phyloP scores from a whole-genome alignment of 1,284 basidiomycete species.

The Pascua sp. region DNA sequence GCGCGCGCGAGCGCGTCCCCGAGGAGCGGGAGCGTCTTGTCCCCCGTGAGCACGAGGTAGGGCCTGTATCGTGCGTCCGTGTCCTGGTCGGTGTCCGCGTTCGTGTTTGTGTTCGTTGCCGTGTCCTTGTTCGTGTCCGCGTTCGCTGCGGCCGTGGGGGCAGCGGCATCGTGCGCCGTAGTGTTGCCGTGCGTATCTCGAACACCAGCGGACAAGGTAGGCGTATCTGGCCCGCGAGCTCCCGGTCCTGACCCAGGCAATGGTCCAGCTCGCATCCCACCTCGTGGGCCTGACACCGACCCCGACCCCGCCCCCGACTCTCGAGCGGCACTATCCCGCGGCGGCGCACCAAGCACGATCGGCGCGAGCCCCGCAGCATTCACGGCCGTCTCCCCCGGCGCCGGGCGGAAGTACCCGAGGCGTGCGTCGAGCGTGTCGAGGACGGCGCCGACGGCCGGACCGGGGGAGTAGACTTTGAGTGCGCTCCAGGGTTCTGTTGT shows the following conservation, averaged over 20 bases:
- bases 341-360: constrained; percentile 18
- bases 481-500: constrained; percentile 8
- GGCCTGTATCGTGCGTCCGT: constrained; percentile 17
- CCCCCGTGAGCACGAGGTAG: constrained; percentile 38
- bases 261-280: too few relatives aligned
- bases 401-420: not conserved
- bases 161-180: too few relatives aligned
- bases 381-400: constrained; percentile 1
- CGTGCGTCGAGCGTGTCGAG: not conserved
- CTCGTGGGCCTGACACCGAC: too few relatives aligned
- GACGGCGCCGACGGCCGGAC: constrained; percentile 6
- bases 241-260: too few relatives aligned
- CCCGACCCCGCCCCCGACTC: too few relatives aligned
- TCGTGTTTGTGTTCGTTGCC: too few relatives aligned
- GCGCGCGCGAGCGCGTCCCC: constrained; percentile 19
- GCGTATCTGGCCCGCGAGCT: too few relatives aligned
- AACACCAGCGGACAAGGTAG: too few relatives aligned
- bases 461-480: constrained; percentile 11
- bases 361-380: constrained; percentile 18
- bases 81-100: too few relatives aligned
- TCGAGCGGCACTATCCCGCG: constrained; percentile 1
- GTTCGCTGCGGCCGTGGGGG: too few relatives aligned
- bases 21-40: constrained; percentile 38
- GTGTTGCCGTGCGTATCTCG: too few relatives aligned
- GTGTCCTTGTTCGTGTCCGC: too few relatives aligned